A percentile compares a stretch with the other conserved stretches of the same genome.
Evolutionary conservation across 495 filamentous ascomycete species (phyloP).

Genomic region (Tuber aestivum): DNA sequence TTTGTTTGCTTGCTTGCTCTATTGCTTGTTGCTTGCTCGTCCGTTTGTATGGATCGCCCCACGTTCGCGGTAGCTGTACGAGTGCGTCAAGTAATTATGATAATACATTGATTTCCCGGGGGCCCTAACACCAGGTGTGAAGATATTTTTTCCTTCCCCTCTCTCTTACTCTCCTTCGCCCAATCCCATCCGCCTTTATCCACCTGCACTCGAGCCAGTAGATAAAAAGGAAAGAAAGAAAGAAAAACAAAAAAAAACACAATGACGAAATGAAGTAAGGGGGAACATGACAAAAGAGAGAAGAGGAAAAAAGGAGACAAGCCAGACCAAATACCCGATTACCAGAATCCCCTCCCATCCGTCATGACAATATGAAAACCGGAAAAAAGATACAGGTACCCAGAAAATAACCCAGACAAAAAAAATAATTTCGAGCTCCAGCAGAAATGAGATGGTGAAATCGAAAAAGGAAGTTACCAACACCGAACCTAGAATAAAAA

Average conservation of each 20-base stretch:
- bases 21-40: not conserved
- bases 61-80: not conserved
- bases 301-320: not conserved
- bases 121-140: not conserved
- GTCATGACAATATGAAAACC: constrained; percentile 4
- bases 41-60: not conserved
- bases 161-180: not conserved
- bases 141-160: not conserved
- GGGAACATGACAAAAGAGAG: not conserved
- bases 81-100: not conserved
- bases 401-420: constrained; percentile 18
- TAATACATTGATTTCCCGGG: constrained; percentile 2
- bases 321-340: not conserved
- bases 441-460: constrained; percentile 14
- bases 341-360: constrained; percentile 3
- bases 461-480: constrained; percentile 6
- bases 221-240: not conserved
- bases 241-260: not conserved
- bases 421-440: not conserved
- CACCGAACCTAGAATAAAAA: constrained; percentile 11
- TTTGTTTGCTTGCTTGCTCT: not conserved
- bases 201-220: not conserved
- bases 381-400: not conserved
- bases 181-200: not conserved
- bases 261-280: not conserved